phyloP scores from a whole-genome alignment of 176 grass and related monocot species.

The Triticum timopheevii region DNA sequence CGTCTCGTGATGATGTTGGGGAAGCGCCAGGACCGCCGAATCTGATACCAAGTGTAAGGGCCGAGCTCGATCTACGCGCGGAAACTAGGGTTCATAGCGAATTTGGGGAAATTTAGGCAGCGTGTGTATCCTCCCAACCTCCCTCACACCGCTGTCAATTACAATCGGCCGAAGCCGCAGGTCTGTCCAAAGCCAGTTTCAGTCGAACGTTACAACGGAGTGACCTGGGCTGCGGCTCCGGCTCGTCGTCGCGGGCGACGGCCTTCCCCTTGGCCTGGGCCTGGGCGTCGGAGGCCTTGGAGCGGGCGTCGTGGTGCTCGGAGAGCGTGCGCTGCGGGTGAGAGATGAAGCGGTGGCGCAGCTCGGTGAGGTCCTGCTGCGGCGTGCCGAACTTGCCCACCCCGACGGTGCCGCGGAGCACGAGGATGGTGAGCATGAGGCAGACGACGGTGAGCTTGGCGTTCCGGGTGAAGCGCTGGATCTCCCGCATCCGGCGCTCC shows the following conservation, averaged over 20 bases:
- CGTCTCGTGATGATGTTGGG: no score
- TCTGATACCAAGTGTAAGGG: no score
- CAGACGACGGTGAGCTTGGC: slow-evolving; percentile 80
- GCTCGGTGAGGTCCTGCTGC: slow-evolving; percentile 88
- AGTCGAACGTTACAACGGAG: background rate
- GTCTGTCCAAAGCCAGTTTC: no score
- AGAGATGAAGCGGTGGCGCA: slow-evolving; percentile 76
- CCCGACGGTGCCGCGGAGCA: slow-evolving; percentile 93
- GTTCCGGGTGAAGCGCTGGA: slow-evolving; percentile 71
- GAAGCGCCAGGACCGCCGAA: no score
- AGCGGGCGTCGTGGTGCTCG: slow-evolving; percentile 60
- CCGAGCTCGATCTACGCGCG: no score
- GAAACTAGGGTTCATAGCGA: no score
- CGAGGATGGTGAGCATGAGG: slow-evolving; percentile 86
- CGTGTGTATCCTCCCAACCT: no score
- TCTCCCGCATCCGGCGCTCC: slow-evolving; percentile 79
- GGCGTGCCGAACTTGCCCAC: slow-evolving; percentile 93
- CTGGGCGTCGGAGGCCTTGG: background rate
- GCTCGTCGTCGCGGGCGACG: slow-evolving; percentile 29
- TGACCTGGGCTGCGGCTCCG: slow-evolving; percentile 67
- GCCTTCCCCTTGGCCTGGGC: background rate
- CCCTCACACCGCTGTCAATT: no score
- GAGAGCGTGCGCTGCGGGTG: slow-evolving; percentile 84
- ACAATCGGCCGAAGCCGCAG: no score
- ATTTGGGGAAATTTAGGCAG: no score